These are phyloP conservation scores for Cavenderia fasciculata DNA, from an alignment of 78 protist genomes.

Conservation along the genomic window DNA sequence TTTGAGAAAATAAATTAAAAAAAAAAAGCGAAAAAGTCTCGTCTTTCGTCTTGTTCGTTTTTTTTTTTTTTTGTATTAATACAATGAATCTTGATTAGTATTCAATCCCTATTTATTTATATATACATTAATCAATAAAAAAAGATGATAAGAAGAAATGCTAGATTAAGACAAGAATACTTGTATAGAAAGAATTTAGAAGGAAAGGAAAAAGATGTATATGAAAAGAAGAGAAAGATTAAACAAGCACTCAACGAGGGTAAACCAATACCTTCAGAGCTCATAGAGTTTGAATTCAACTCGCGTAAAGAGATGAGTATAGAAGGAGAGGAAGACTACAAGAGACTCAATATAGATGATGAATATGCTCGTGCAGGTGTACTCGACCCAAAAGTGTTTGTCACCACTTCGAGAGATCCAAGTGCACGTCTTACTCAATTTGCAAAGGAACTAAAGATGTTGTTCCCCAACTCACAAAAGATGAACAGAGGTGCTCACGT, in stretches of 20 bases:
- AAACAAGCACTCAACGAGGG: conserved; percentile 85
- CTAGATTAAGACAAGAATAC: conserved; percentile 92
- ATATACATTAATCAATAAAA: no score
- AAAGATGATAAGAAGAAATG: conserved; percentile 73
- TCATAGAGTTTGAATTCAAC: conserved; percentile 77
- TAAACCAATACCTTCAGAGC: conserved; percentile 91
- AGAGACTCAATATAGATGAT: conserved; percentile 92
- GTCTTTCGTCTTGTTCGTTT: no score
- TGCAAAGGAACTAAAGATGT: conserved; percentile 87
- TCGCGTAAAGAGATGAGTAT: conserved; percentile 68
- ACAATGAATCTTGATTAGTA: not conserved
- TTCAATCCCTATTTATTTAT: no score
- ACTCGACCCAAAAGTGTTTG: conserved; percentile 95
- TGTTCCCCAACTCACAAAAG: conserved; percentile 96
- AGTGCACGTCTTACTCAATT: conserved; percentile 91
- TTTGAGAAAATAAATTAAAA: no score
- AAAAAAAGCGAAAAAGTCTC: no score
- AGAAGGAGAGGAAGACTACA: not conserved
- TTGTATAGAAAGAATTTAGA: conserved; percentile 91
- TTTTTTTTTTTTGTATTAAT: no score
- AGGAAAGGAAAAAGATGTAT: conserved; percentile 75
- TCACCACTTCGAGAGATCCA: conserved; percentile 98
- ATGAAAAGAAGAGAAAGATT: conserved; percentile 85
- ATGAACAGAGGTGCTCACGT: conserved; percentile 95
- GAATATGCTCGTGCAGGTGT: conserved; percentile 98